These are phyloP conservation scores for Cotoneaster glaucophyllus DNA, from an alignment of 306 rosid genomes.

Conservation along the genomic window DNA sequence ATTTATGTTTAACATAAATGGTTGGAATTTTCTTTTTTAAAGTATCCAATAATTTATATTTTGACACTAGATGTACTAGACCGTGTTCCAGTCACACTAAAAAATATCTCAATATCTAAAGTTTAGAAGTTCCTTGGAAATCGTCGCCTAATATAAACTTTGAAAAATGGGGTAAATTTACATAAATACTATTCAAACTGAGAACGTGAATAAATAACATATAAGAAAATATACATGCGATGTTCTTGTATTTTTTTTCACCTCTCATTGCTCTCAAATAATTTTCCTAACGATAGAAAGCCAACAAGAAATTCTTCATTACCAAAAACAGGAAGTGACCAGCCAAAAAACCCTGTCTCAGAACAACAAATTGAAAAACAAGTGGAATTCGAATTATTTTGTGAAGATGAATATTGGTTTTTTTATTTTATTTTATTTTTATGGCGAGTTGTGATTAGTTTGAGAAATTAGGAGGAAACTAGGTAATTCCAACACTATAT, in stretches of 20 bases:
- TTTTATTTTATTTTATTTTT: no score
- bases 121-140: neutral
- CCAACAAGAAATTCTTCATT: no score
- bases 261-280: neutral
- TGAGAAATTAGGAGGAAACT: no score
- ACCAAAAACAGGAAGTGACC: neutral
- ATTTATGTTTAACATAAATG: no score
- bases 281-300: neutral
- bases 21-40: no score
- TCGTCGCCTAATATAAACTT: neutral
- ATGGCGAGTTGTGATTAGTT: neutral
- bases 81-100: no score
- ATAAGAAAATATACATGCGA: neutral
- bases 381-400: neutral
- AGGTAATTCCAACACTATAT: neutral
- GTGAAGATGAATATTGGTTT: neutral
- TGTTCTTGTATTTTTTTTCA: neutral
- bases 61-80: no score
- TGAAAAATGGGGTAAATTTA: neutral
- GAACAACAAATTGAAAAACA: neutral
- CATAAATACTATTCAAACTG: no score
- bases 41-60: no score
- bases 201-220: neutral
- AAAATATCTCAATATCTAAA: no score
- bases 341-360: neutral